Percentiles rank a stretch among this genome's conserved stretches.
These are phyloP conservation scores for Berberis thunbergii DNA, from an alignment of 164 flowering plant species.

Conservation along the genomic window DNA sequence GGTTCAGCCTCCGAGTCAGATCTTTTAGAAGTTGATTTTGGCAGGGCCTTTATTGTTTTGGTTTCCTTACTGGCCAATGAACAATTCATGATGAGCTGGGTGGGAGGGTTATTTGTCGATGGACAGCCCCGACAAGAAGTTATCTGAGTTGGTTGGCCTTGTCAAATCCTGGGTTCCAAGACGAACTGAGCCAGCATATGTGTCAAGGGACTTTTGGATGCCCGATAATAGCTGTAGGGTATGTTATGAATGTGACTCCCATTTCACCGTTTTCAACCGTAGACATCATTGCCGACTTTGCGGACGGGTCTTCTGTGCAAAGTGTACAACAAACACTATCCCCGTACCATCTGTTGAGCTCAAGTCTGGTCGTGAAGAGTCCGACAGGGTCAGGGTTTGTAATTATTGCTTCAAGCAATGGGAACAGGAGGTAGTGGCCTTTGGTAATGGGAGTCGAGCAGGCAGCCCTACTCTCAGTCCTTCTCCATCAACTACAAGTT, in stretches of 20 bases:
- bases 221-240: conserved; percentile 93
- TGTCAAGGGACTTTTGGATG: conserved; percentile 98
- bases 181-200: conserved; percentile 61
- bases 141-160: conserved; percentile 41
- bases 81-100: conserved; percentile 50
- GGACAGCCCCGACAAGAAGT: conserved; percentile 51
- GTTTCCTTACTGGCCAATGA: conserved; percentile 29
- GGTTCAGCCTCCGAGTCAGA: background rate
- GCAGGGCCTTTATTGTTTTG: background rate
- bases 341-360: conserved; percentile 46
- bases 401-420: conserved; percentile 83
- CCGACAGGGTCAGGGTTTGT: conserved; percentile 77
- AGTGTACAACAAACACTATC: conserved; percentile 77
- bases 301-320: conserved; percentile 84
- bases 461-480: conserved; percentile 35
- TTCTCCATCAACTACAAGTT: conserved; percentile 68
- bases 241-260: conserved; percentile 91
- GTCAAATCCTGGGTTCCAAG: conserved; percentile 77
- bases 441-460: conserved; percentile 36
- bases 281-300: conserved; percentile 91
- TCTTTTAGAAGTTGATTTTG: background rate
- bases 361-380: conserved; percentile 34
- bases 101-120: conserved; percentile 38
- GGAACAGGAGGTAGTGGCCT: conserved; percentile 36
- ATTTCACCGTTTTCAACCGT: conserved; percentile 74